phyloP scores from a whole-genome alignment of 164 flowering plant species.

The Kalanchoe fedtschenkoi region DNA sequence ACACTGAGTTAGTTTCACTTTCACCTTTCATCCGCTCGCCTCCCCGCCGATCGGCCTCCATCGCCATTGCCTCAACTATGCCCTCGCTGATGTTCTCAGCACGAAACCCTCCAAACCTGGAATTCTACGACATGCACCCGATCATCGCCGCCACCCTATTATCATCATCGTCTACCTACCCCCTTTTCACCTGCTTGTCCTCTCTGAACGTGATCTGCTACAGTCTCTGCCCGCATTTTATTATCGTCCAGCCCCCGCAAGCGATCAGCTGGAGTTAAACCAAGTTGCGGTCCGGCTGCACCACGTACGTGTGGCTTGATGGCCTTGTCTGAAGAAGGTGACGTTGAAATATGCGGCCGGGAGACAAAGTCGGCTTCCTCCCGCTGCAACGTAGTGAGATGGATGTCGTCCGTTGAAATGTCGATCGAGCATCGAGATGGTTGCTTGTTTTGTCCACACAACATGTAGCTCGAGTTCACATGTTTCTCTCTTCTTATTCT shows the following conservation, averaged over 20 bases:
- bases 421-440: constrained; percentile 49
- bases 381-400: no score
- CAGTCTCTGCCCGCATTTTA: constrained; percentile 16
- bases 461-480: constrained; percentile 25
- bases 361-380: no score
- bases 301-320: no score
- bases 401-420: constrained; percentile 43
- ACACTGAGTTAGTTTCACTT: no score
- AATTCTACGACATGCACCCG: constrained; percentile 70
- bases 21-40: constrained; percentile 67
- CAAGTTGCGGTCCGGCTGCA: constrained; percentile 38
- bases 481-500: constrained; percentile 20
- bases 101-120: constrained; percentile 62
- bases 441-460: constrained; percentile 28
- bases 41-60: constrained; percentile 29
- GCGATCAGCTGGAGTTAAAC: constrained; percentile 63
- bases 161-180: constrained; percentile 23
- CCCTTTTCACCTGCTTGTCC: constrained; percentile 19
- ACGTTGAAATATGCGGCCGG: constrained; percentile 31
- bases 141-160: constrained; percentile 35
- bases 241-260: constrained; percentile 41
- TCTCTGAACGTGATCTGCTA: constrained; percentile 7
- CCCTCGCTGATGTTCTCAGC: constrained; percentile 85
- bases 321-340: constrained; percentile 21
- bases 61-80: constrained; percentile 49